Percentiles rank a stretch among this genome's conserved stretches.
Conservation (phyloP, 2,329 filamentous ascomycete species). For the Fusarium equiseti region DNA sequence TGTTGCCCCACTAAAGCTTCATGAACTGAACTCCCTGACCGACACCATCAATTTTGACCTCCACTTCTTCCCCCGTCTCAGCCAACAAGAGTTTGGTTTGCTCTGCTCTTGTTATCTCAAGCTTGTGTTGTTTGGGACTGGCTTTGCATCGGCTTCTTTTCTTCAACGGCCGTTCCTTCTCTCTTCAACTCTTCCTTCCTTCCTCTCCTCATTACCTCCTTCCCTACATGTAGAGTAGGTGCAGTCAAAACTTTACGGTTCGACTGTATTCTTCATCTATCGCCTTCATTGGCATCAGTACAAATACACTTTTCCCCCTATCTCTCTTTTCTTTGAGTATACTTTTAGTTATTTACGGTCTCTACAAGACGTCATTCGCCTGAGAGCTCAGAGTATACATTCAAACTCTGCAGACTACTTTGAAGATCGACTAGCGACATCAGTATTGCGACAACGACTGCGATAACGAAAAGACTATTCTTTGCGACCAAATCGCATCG, state of each 20-base stretch:
- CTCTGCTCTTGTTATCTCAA: slow-evolving; percentile 17
- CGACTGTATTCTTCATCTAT: slow-evolving; percentile 12
- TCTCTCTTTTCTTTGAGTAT: slow-evolving; percentile 7
- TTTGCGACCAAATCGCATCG: slow-evolving; percentile 1
- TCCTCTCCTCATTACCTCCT: slow-evolving; percentile 10
- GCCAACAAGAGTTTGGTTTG: slow-evolving; percentile 22
- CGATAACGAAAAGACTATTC: background rate
- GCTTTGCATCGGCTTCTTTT: slow-evolving; percentile 6
- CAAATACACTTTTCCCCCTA: slow-evolving; percentile 3
- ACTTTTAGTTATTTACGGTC: slow-evolving; percentile 26
- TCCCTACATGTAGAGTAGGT: slow-evolving; percentile 15
- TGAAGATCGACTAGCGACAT: slow-evolving; percentile 21
- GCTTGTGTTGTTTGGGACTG: slow-evolving; percentile 22
- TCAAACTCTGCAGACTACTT: slow-evolving; percentile 14
- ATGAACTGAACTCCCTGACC: slow-evolving; percentile 16
- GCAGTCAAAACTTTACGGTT: slow-evolving; percentile 9
- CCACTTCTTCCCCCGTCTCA: slow-evolving; percentile 34
- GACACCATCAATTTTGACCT: slow-evolving; percentile 15
- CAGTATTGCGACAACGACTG: slow-evolving; percentile 1
- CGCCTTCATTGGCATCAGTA: background rate
- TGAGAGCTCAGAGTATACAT: slow-evolving; percentile 4
- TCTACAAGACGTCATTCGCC: slow-evolving; percentile 24
- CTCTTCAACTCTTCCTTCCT: slow-evolving; percentile 35
- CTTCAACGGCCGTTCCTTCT: slow-evolving; percentile 30
- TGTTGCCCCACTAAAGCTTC: slow-evolving; percentile 32